Evolutionary conservation across 371 early-diverging fungal species (phyloP).

Genomic region (Zychaea mexicana): DNA sequence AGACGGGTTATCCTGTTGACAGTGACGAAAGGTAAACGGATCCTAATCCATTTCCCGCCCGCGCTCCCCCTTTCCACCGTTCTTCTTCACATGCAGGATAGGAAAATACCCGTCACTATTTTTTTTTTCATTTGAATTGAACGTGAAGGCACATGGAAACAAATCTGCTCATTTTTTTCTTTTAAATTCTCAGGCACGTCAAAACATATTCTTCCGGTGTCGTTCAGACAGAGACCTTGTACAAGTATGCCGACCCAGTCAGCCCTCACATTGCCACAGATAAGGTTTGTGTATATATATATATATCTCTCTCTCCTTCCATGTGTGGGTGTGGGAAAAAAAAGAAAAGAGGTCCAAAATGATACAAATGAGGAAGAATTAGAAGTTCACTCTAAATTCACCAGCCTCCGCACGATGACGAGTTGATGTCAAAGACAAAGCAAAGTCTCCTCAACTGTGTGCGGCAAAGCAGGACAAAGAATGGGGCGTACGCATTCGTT

Average conservation of each 20-base stretch:
- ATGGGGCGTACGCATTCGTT: slow-evolving; percentile 56
- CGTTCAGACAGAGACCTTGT: slow-evolving; percentile 58
- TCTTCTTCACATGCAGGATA: too few relatives aligned
- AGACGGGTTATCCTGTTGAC: slow-evolving; percentile 83
- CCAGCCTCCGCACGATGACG: slow-evolving; percentile 51
- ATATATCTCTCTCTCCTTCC: not conserved
- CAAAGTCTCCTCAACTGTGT: slow-evolving; percentile 37
- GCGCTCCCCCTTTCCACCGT: not conserved
- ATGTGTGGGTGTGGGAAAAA: slow-evolving; percentile 12
- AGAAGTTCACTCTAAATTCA: not conserved
- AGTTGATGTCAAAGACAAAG: slow-evolving; percentile 50
- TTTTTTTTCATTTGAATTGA: slow-evolving; percentile 5
- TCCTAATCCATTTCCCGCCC: not conserved
- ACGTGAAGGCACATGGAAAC: slow-evolving; percentile 8
- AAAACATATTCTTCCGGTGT: slow-evolving; percentile 41
- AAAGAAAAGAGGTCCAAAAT: not conserved
- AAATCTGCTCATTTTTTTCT: not conserved
- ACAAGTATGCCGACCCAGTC: slow-evolving; percentile 75
- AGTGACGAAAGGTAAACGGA: slow-evolving; percentile 69
- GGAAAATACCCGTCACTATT: slow-evolving; percentile 7
- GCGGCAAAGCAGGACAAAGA: slow-evolving; percentile 24
- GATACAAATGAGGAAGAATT: slow-evolving; percentile 4
- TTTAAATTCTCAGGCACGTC: slow-evolving; percentile 57
- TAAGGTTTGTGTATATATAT: slow-evolving; percentile 40
- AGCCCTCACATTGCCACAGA: slow-evolving; percentile 76